Evolutionary conservation across 2,329 filamentous ascomycete genomes (phyloP), one percentile per base, ranked within the genome.

Genomic region (Colletotrichum musae): DNA sequence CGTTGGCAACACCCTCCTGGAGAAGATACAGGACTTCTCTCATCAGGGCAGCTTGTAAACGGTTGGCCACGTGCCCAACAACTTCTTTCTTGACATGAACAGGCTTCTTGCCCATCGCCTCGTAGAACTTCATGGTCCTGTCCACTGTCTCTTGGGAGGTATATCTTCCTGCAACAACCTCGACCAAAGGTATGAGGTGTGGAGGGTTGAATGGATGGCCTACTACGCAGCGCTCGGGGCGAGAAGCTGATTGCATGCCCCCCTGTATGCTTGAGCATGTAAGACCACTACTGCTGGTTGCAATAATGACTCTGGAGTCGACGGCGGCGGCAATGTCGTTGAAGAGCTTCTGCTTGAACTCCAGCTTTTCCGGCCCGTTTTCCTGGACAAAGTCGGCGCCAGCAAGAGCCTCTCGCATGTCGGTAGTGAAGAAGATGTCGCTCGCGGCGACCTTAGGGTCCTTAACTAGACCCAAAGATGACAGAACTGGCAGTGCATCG

Each of bases 181-280:
- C 83, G 21, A 85, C 82, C 15, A 85, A 76, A 1, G 83, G 83
- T 21, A 85, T 82, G 18, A 86, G 74, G 70, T 85, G 83, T 6
- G 83, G 83, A 9, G 84, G 84, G 70, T 86, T 85, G 76, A 85
- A 85, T 0, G 84, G 83, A 71, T 85, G 84, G 4, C 82, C 83
- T 28, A 85, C 78, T 1, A 83, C 72, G 41, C 82, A 76, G n/a
- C 81, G 77, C 21, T 72, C 74, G 0, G 80, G 78, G 39, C 75
- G 28, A 16, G 24, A 48, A 12, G 41, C 15, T 13, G 21, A 3
- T 15, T 43, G 10, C 58, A 67, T 67, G 13, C 58, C 58, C 2
- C 51, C n/a, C 24, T 63, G 79, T 9, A 83, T 73, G 15, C 81
- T 81, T 7, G 78, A 81, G 4, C 79, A 81, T 6, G 78, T 80